Conservation (phyloP, 495 filamentous ascomycete genomes). For the Chaetomidium leptoderma region DNA sequence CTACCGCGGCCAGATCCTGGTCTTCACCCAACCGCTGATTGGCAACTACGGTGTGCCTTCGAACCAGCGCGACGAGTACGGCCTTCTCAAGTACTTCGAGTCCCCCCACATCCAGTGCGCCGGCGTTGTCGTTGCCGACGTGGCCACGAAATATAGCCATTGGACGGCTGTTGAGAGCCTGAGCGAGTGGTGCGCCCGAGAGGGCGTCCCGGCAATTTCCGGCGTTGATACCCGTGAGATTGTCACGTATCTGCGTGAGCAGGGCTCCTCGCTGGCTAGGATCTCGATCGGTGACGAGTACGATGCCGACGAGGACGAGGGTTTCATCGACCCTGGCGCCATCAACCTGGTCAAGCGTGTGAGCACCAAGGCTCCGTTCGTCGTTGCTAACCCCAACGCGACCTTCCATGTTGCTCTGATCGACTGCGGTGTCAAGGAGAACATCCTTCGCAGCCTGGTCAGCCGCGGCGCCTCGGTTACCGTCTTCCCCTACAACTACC, state of each 20-base stretch:
- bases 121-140: constrained; percentile 92
- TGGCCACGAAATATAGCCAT: constrained; percentile 89
- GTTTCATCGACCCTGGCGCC: constrained; percentile 87
- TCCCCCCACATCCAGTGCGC: constrained; percentile 94
- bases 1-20: constrained; percentile 96
- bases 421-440: constrained; percentile 99
- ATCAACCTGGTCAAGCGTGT: constrained; percentile 95
- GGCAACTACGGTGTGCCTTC: constrained; percentile 97
- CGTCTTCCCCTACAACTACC: constrained; percentile 91
- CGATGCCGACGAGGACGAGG: constrained; percentile 96
- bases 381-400: constrained; percentile 72
- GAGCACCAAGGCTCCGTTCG: constrained; percentile 96
- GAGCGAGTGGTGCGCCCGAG: constrained; percentile 88
- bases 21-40: constrained; percentile 98
- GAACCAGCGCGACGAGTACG: constrained; percentile 66
- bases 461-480: constrained; percentile 82
- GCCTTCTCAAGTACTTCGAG: constrained; percentile 88
- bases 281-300: constrained; percentile 98
- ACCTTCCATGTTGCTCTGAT: constrained; percentile 88
- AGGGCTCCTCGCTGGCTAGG: constrained; percentile 89
- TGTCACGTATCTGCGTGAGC: constrained; percentile 91
- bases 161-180: constrained; percentile 97
- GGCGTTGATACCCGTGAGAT: constrained; percentile 96
- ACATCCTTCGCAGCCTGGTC: constrained; percentile 92
- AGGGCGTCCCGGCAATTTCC: constrained; percentile 93